These are phyloP conservation scores for Asclepias syriaca DNA, from an alignment of 257 asterid genomes.

Conservation along the genomic window DNA sequence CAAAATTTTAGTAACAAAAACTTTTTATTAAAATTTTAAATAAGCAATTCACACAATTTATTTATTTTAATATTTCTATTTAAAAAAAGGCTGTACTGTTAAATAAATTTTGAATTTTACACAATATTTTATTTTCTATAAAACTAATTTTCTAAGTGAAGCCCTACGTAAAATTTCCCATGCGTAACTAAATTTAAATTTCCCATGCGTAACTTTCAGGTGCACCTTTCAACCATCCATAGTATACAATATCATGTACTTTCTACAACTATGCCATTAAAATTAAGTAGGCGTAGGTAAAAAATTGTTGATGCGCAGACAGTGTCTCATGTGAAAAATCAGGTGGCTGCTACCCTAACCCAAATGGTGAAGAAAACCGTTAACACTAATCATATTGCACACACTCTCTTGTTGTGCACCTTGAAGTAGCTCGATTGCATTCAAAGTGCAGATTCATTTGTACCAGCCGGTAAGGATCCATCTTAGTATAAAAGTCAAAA, in stretches of 20 bases:
- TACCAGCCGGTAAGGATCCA: conserved; percentile 94
- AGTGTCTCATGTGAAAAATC: too few species aligned
- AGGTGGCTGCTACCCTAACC: background rate
- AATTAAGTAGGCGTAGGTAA: background rate
- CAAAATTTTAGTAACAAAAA: too few species aligned
- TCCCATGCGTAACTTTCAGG: background rate
- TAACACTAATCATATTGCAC: background rate
- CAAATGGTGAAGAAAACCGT: background rate
- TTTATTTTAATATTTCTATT: too few species aligned
- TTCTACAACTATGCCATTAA: background rate
- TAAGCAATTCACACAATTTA: too few species aligned
- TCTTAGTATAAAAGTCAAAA: conserved; percentile 67
- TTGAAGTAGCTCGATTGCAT: background rate
- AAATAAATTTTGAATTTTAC: too few species aligned
- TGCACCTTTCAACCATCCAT: background rate
- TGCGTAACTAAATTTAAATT: too few species aligned
- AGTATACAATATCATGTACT: background rate
- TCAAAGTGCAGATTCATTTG: conserved; percentile 37
- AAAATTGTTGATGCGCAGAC: background rate
- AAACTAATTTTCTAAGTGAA: too few species aligned
- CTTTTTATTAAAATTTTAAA: too few species aligned
- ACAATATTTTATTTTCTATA: too few species aligned
- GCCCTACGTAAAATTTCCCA: too few species aligned
- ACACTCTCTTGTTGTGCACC: background rate
- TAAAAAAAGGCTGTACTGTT: too few species aligned